phyloP scores from a whole-genome alignment of 2,329 filamentous ascomycete genomes.

The Pseudodiploospora longispora region DNA sequence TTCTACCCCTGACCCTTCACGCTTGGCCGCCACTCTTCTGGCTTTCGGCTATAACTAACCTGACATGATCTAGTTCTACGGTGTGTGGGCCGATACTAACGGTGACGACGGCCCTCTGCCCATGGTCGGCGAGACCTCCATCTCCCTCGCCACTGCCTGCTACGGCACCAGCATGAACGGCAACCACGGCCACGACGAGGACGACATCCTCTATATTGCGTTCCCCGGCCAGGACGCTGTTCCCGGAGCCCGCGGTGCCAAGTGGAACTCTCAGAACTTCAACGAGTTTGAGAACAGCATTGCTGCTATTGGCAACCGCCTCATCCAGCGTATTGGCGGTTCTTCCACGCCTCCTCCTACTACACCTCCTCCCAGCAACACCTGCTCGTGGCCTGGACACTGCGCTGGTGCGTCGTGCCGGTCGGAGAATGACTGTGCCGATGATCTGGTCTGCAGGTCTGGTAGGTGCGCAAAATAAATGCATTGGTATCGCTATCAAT shows the following conservation, averaged over 20 bases:
- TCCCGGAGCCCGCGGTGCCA: conserved; percentile 42
- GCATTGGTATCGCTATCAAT: neutral
- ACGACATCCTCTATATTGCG: conserved; percentile 55
- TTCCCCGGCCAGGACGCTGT: conserved; percentile 50
- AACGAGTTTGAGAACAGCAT: conserved; percentile 48
- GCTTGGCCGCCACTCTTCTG: neutral
- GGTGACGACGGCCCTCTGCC: conserved; percentile 40
- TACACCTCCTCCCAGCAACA: conserved; percentile 1
- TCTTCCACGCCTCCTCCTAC: neutral
- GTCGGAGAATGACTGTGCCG: conserved; percentile 10
- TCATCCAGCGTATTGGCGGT: conserved; percentile 32
- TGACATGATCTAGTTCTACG: conserved; percentile 37
- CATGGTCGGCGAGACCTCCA: conserved; percentile 47
- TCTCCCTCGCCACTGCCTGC: conserved; percentile 50
- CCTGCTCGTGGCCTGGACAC: conserved; percentile 14
- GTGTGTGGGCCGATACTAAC: conserved; percentile 55
- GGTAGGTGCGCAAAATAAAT: conserved; percentile 12
- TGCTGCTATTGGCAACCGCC: conserved; percentile 38
- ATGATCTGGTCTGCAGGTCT: conserved; percentile 10
- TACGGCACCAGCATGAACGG: conserved; percentile 46
- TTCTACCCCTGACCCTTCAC: neutral
- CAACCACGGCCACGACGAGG: conserved; percentile 44
- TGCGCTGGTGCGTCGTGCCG: conserved; percentile 7
- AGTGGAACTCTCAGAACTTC: conserved; percentile 44
- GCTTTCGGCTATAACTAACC: neutral